These are phyloP conservation scores for Leccinum ochraceum DNA, from an alignment of 768 basidiomycete genomes.

Conservation along the genomic window DNA sequence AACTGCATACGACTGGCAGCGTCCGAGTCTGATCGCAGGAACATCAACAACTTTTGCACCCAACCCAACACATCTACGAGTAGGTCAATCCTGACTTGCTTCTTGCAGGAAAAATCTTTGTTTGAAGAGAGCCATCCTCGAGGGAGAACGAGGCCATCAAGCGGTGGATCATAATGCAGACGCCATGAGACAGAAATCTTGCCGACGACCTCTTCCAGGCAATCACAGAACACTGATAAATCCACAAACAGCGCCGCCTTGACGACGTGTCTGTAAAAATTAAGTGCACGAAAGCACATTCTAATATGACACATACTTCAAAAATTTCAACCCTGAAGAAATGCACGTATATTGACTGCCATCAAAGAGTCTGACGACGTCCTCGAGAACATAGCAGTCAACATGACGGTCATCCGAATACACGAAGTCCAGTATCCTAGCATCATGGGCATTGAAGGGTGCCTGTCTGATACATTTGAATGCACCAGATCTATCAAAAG, in stretches of 20 bases:
- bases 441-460: slow-evolving; percentile 23
- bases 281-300: slow-evolving; percentile 19
- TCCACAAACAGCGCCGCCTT: slow-evolving; percentile 40
- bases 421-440: neutral
- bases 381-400: slow-evolving; percentile 31
- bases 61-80: slow-evolving; percentile 28
- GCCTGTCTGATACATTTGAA: slow-evolving; percentile 37
- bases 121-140: slow-evolving; percentile 47
- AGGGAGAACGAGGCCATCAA: slow-evolving; percentile 55
- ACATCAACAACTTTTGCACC: slow-evolving; percentile 30
- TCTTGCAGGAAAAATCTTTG: slow-evolving; percentile 15
- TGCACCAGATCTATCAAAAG: slow-evolving; percentile 39
- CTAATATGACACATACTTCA: slow-evolving; percentile 34
- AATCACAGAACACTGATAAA: slow-evolving; percentile 49
- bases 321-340: slow-evolving; percentile 39
- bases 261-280: slow-evolving; percentile 45
- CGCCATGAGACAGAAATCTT: slow-evolving; percentile 39
- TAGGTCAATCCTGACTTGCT: slow-evolving; percentile 40
- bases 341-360: slow-evolving; percentile 30
- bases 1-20: slow-evolving; percentile 27
- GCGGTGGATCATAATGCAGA: slow-evolving; percentile 15
- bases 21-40: slow-evolving; percentile 27
- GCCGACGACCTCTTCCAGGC: slow-evolving; percentile 50
- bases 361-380: slow-evolving; percentile 33
- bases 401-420: slow-evolving; percentile 8